Evolutionary conservation across 768 basidiomycete genomes (phyloP).

Genomic region (Termitomyces sp.): DNA sequence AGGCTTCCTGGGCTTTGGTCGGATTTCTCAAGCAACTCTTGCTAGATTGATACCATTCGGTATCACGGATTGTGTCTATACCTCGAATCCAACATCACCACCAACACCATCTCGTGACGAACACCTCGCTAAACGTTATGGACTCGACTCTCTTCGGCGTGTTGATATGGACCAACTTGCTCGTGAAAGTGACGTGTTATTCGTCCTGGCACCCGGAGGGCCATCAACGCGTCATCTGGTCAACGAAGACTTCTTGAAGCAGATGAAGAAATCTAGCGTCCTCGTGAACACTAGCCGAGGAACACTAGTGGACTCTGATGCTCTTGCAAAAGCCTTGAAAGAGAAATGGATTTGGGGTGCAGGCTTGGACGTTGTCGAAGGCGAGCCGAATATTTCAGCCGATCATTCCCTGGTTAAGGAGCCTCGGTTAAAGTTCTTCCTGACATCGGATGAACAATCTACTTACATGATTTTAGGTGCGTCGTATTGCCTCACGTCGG

Average conservation of each 20-base stretch:
- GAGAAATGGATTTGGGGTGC: constrained; percentile 87
- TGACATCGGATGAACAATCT: background rate
- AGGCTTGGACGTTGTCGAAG: constrained; percentile 90
- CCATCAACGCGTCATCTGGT: constrained; percentile 67
- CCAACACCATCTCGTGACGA: constrained; percentile 38
- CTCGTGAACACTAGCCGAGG: constrained; percentile 86
- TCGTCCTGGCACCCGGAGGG: constrained; percentile 79
- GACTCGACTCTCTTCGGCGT: constrained; percentile 39
- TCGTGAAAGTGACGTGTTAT: constrained; percentile 72
- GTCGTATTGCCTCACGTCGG: constrained; percentile 87
- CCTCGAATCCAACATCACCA: constrained; percentile 46
- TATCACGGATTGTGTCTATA: constrained; percentile 67
- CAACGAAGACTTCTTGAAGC: constrained; percentile 59
- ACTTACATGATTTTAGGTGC: constrained; percentile 33
- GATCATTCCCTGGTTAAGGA: constrained; percentile 81
- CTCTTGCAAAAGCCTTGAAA: constrained; percentile 72
- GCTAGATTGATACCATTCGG: constrained; percentile 79
- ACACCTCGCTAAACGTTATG: constrained; percentile 22
- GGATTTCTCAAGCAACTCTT: constrained; percentile 85
- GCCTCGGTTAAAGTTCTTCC: constrained; percentile 43
- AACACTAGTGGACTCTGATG: constrained; percentile 84
- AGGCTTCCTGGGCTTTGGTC: constrained; percentile 93
- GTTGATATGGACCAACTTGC: constrained; percentile 70
- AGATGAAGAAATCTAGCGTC: constrained; percentile 83
- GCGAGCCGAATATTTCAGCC: constrained; percentile 69